A percentile compares a stretch with the other conserved stretches of the same genome.
phyloP scores from a whole-genome alignment of 352 stramenopile species.

The Phytophthora pinifolia region DNA sequence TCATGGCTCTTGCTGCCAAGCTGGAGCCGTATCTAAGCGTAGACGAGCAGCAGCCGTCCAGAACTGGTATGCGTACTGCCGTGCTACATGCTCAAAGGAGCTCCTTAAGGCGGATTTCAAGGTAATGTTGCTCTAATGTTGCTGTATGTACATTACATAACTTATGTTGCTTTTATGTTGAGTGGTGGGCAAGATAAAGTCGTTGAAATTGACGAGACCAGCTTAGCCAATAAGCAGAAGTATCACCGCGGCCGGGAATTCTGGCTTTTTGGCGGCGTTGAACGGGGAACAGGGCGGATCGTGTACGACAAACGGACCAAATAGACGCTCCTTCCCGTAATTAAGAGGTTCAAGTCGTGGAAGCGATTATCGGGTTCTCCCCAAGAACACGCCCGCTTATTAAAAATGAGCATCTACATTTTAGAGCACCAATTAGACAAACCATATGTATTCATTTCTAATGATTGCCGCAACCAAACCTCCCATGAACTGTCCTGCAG shows the following conservation, averaged over 20 bases:
- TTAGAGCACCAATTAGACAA: neutral
- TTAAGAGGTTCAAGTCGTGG: no score
- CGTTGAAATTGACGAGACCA: conserved; percentile 2
- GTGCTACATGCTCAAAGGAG: conserved; percentile 5
- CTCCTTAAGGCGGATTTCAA: neutral
- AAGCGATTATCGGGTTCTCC: no score
- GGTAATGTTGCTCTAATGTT: conserved; percentile 2
- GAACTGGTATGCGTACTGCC: conserved; percentile 4
- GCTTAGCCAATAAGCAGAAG: conserved; percentile 1
- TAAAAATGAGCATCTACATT: no score
- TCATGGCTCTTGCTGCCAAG: neutral
- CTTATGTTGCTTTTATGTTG: conserved; percentile 2
- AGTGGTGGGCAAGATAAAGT: conserved; percentile 1
- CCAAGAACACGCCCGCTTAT: no score
- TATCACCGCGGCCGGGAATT: neutral
- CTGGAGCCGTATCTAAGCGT: neutral
- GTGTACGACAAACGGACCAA: no score
- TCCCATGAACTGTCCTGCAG: conserved; percentile 2
- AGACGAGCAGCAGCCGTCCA: neutral
- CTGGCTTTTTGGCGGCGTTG: no score
- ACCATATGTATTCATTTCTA: conserved; percentile 9
- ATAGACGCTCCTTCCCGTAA: no score
- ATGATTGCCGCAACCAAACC: conserved; percentile 7
- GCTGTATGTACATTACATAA: neutral
- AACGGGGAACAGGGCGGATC: no score